Base-by-base conservation (phyloP, 2,329 filamentous ascomycete genomes). In the Venturia asperata region DNA sequence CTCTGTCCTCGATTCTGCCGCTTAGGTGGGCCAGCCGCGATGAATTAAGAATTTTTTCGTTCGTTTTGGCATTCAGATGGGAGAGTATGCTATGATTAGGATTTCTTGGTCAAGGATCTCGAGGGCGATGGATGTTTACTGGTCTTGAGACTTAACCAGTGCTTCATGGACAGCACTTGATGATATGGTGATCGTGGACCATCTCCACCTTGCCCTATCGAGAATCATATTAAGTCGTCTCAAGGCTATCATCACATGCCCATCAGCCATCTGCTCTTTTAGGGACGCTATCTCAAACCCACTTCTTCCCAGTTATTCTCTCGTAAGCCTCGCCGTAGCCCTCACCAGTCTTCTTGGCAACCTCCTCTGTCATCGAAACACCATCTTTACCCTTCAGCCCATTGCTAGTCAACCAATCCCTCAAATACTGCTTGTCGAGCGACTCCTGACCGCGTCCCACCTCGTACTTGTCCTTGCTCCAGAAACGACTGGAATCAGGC, bases 301-400 rank as follows among this genome's bases (percentile, higher is more conserved):
- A 78, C 24, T 78, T 79, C 68, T 79, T 77, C 5, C 87, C 87
- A 0, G 86, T 88, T 69, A 92, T 78, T 74, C 80, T 83, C 79
- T 87, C 81, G 76, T 85, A 95, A 0, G 88, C 90, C 74, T 95
- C 90, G 69, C 78, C 79, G 73, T 96, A 96, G 76, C 89, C 90
- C 65, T 80, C 82, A 43, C 81, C 81, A 2, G 91, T 96, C 72
- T 85, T 83, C 69, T 79, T 73, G 21, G 87, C 85, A 65, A 96
- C 82, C 63, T 92, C 87, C 4, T 86, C 82, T 0, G 89, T 87
- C 80, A 96, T 87, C 64, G 77, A 78, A 19, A 94, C 88, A 1
- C 84, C 87, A 34, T 87, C 81, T 77, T 89, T 89, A 1, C 88
- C 89, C 79, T 92, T 91, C 66, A 95, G 75, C 0, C 89, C 89